phyloP scores from a whole-genome alignment of 2,329 filamentous ascomycete genomes.

The Diaporthe citri region DNA sequence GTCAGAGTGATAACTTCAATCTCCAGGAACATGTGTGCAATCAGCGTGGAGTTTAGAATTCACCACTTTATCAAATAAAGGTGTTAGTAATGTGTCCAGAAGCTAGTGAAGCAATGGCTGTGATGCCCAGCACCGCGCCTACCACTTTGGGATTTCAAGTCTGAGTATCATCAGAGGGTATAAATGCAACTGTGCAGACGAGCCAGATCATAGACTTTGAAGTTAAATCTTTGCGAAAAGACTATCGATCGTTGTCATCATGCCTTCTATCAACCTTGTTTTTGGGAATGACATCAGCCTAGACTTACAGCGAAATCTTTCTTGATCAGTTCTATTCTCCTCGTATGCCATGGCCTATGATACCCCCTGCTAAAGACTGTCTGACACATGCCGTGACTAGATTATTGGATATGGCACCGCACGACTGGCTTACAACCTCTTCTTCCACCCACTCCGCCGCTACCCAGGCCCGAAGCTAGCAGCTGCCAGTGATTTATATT shows the following conservation, averaged over 20 bases:
- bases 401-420: not conserved
- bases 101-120: too few relatives aligned
- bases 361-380: not conserved
- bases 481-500: not conserved
- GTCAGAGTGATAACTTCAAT: rapidly evolving
- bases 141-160: too few relatives aligned
- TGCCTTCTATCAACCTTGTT: not conserved
- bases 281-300: not conserved
- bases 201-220: not conserved
- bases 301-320: not conserved
- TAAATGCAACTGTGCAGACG: not conserved
- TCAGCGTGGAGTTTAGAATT: too few relatives aligned
- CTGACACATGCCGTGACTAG: not conserved
- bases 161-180: not conserved
- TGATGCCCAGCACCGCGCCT: too few relatives aligned
- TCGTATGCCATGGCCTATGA: not conserved
- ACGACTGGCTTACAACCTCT: constrained; percentile 30
- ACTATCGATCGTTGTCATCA: not conserved
- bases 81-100: too few relatives aligned
- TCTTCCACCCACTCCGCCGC: constrained; percentile 35
- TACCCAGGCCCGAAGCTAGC: constrained; percentile 27
- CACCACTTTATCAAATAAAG: too few relatives aligned
- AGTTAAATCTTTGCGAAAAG: not conserved
- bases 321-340: not conserved
- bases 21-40: too few relatives aligned